These are phyloP conservation scores for Colletotrichum tropicale DNA, from an alignment of 2,329 filamentous ascomycete genomes.

Conservation along the genomic window DNA sequence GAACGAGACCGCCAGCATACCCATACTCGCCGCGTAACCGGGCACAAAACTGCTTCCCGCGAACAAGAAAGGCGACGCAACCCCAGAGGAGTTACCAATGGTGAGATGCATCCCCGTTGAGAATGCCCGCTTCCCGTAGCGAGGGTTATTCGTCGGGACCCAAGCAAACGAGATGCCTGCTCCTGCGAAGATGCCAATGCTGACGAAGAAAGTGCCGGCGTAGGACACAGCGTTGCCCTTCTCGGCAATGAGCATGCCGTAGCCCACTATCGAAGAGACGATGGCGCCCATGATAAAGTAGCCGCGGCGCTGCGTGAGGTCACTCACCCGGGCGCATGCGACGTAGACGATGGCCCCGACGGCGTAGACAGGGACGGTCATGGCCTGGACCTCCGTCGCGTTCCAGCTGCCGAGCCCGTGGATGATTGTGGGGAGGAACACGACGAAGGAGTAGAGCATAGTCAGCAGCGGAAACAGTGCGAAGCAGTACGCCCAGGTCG, in stretches of 20 bases:
- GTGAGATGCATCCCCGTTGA: conserved; percentile 14
- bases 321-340: conserved; percentile 55
- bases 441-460: conserved; percentile 34
- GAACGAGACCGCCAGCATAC: conserved; percentile 44
- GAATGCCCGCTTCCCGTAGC: conserved; percentile 21
- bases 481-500: conserved; percentile 29
- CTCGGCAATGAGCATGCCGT: conserved; percentile 3
- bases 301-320: conserved; percentile 29
- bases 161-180: conserved; percentile 17
- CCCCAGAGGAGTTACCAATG: conserved; percentile 49
- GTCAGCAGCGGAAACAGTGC: conserved; percentile 37
- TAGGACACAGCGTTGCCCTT: not conserved
- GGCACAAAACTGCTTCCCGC: conserved; percentile 44
- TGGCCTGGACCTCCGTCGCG: conserved; percentile 63
- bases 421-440: conserved; percentile 56
- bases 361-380: conserved; percentile 72
- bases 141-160: conserved; percentile 15
- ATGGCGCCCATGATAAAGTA: conserved; percentile 3
- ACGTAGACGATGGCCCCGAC: conserved; percentile 67
- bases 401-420: conserved; percentile 62
- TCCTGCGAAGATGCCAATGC: conserved; percentile 32
- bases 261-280: not conserved
- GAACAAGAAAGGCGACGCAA: conserved; percentile 66
- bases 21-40: conserved; percentile 57
- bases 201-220: conserved; percentile 57